Evolutionary conservation across 2,329 filamentous ascomycete species (phyloP), one percentile per base, ranked within the genome.

Genomic region (Xylariaceae sp.): DNA sequence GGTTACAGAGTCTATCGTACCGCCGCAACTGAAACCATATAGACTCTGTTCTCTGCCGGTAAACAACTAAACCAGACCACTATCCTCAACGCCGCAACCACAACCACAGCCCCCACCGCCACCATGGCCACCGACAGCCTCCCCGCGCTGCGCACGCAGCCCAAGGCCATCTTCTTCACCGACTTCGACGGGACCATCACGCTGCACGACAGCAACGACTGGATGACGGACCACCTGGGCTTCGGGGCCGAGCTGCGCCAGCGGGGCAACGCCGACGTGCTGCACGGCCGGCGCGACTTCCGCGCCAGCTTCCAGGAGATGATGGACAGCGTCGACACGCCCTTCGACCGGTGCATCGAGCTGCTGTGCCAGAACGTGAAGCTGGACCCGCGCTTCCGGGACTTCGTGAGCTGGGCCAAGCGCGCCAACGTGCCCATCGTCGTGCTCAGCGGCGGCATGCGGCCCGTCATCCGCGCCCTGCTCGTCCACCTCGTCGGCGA

Each of bases 141-240:
- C 17, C 75, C 75, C 36, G 76, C 76, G 28, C 63, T 80, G 58
- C 67, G 67, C 51, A 77, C 69, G 37, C 78, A 83, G 57, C 89
- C 89, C 32, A 83, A 87, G 64, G 84, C 86, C 68, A 89, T 98
- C 68, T 95, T 98, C 75, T 96, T 96, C 70, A 94, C 89, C 49
- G 92, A 98, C 65, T 96, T 96, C 57, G 92, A 98, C 63, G 92
- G 92, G 53, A 96, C 89, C 34, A 90, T 95, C 57, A 95, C 90
- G 31, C 72, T 70, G 35, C 67, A 73, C 51, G 77, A 80, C 61
- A 74, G 68, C 56, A 81, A 80, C 56, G 75, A 77, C 61, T 75
- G 61, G 59, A 67, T 90, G 77, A 95, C 89, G 37, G 92, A 96
- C 67, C 92, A 85, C 62, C 73, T 95, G 40, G 92, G 92, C 42